phyloP scores from a whole-genome alignment of 2,329 filamentous ascomycete species.

The Xylaria multiplex region DNA sequence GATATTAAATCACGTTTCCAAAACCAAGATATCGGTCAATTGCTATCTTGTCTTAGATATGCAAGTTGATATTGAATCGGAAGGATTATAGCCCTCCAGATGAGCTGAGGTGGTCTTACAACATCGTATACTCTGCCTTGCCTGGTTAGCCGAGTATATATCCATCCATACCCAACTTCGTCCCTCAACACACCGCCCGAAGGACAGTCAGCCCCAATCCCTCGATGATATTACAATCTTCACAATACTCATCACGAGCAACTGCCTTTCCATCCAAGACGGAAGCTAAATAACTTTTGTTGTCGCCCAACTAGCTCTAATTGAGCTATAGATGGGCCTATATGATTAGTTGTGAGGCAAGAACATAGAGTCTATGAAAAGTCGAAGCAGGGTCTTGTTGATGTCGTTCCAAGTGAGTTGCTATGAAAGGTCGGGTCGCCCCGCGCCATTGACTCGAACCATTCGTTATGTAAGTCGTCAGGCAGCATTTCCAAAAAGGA shows the following conservation, averaged over 20 bases:
- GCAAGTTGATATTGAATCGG: neutral
- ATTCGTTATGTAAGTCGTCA: slow-evolving; percentile 27
- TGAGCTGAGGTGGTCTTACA: slow-evolving; percentile 17
- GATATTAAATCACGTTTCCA: neutral
- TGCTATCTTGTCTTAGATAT: neutral
- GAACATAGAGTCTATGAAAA: slow-evolving; percentile 1
- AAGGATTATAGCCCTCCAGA: neutral
- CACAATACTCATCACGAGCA: neutral
- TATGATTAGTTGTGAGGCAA: neutral
- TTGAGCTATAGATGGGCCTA: neutral
- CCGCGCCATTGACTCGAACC: slow-evolving; percentile 23
- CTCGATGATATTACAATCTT: neutral
- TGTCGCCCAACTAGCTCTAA: neutral
- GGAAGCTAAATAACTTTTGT: neutral
- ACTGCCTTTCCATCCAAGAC: neutral
- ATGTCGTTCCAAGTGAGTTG: neutral
- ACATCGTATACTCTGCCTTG: neutral
- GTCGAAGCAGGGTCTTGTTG: slow-evolving; percentile 18
- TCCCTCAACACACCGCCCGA: neutral
- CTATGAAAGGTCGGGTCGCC: neutral
- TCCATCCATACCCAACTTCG: neutral
- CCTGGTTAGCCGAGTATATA: neutral
- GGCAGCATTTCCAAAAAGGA: slow-evolving; percentile 33
- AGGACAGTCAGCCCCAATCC: neutral
- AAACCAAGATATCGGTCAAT: neutral